Evolutionary conservation across 768 basidiomycete genomes (phyloP).

Genomic region (Rubroboletus satanas): DNA sequence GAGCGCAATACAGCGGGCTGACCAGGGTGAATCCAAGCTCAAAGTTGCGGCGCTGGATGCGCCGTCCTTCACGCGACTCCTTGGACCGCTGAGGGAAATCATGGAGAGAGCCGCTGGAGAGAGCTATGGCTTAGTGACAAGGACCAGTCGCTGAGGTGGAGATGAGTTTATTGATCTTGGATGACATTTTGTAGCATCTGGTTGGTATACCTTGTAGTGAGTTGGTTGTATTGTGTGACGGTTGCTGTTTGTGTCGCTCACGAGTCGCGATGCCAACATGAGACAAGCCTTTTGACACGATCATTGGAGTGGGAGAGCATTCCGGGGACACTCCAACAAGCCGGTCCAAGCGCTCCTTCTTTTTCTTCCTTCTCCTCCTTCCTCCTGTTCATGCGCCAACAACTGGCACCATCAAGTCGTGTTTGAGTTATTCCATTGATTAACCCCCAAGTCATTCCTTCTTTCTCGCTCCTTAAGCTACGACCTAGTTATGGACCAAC

Average conservation of each 20-base stretch:
- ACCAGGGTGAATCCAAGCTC: conserved; percentile 56
- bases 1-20: conserved; percentile 56
- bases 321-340: background rate
- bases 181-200: conserved; percentile 10
- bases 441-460: conserved; percentile 23
- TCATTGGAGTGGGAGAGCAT: conserved; percentile 16
- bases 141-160: conserved; percentile 30
- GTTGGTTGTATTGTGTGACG: background rate
- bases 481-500: conserved; percentile 20
- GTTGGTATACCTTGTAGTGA: conserved; percentile 6
- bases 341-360: background rate
- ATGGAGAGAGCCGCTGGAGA: conserved; percentile 90
- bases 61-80: conserved; percentile 86
- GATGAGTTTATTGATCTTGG: background rate
- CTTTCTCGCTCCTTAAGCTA: conserved; percentile 13
- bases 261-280: conserved; percentile 33
- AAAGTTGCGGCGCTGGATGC: conserved; percentile 94
- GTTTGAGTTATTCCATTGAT: background rate
- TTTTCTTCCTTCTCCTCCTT: background rate
- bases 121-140: conserved; percentile 46
- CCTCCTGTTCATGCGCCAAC: conserved; percentile 10
- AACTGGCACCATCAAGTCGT: background rate
- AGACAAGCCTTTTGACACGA: background rate
- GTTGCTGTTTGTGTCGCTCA: background rate
- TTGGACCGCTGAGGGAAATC: conserved; percentile 89